Conservation (phyloP, 208 protist species). For the Entamoeba invadens region DNA sequence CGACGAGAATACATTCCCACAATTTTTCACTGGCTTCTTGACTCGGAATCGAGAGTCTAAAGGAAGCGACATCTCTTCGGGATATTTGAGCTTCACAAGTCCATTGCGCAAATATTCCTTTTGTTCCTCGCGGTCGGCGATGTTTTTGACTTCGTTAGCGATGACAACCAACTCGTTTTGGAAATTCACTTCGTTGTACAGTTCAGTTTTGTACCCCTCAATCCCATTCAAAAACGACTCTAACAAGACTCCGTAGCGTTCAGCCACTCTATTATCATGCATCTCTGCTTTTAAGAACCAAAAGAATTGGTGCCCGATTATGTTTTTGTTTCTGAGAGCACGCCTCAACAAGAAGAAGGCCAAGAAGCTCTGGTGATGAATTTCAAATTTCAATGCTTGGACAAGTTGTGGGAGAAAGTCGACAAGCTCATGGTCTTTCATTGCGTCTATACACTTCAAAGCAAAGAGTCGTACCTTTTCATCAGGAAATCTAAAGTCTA, state of each 20-base stretch:
- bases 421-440: not conserved
- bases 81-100: not conserved
- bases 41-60: not conserved
- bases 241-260: not conserved
- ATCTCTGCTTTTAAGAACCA: conserved; percentile 9
- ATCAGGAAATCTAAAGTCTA: not conserved
- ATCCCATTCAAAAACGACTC: not conserved
- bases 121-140: not conserved
- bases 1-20: not conserved
- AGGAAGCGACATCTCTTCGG: not conserved
- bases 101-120: not conserved
- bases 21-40: not conserved
- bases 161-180: not conserved
- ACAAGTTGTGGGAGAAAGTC: not conserved
- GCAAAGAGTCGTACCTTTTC: not conserved
- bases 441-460: not conserved
- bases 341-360: not conserved
- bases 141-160: not conserved
- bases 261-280: not conserved
- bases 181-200: not conserved
- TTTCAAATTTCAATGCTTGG: conserved; percentile 2
- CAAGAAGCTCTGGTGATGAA: not conserved
- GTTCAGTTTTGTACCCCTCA: not conserved
- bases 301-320: not conserved
- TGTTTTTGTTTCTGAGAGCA: not conserved